These are phyloP conservation scores for Backusella parvicylindrica DNA, from an alignment of 192 early-diverging fungal species.

Conservation along the genomic window DNA sequence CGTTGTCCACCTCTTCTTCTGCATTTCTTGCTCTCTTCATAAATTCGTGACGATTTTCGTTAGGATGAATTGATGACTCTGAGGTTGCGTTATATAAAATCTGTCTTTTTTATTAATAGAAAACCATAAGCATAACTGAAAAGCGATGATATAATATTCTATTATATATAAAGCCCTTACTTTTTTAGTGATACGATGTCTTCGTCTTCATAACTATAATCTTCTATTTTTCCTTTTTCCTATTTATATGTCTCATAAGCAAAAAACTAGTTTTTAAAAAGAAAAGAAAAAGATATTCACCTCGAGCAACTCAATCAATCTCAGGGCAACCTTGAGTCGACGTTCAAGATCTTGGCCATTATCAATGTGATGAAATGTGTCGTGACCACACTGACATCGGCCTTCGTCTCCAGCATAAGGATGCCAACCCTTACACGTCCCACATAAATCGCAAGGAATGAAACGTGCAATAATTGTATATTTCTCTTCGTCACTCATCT, in stretches of 20 bases:
- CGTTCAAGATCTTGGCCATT: conserved; percentile 40
- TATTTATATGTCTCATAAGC: background rate
- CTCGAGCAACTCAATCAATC: conserved; percentile 44
- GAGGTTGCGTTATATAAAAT: conserved; percentile 7
- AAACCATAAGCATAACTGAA: background rate
- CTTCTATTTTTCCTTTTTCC: conserved; percentile 51
- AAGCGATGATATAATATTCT: no score
- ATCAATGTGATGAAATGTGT: conserved; percentile 42
- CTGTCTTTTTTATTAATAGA: background rate
- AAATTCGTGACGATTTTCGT: background rate
- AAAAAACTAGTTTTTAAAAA: background rate
- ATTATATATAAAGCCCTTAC: conserved; percentile 16
- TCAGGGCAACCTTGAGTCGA: conserved; percentile 42
- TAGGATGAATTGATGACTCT: background rate
- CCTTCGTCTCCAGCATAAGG: conserved; percentile 28
- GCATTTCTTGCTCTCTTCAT: conserved; percentile 2
- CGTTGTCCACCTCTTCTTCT: background rate
- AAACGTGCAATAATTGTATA: conserved; percentile 46
- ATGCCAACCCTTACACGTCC: conserved; percentile 44
- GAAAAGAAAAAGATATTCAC: conserved; percentile 14
- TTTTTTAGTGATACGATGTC: conserved; percentile 43
- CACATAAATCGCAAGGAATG: conserved; percentile 43
- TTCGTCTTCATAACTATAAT: conserved; percentile 51
- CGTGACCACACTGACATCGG: conserved; percentile 46
- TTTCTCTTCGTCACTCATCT: conserved; percentile 29